A percentile compares a stretch with the other conserved stretches of the same genome.
phyloP scores from a whole-genome alignment of 1,284 basidiomycete species.

The Neotropicomus parvogracilis region DNA sequence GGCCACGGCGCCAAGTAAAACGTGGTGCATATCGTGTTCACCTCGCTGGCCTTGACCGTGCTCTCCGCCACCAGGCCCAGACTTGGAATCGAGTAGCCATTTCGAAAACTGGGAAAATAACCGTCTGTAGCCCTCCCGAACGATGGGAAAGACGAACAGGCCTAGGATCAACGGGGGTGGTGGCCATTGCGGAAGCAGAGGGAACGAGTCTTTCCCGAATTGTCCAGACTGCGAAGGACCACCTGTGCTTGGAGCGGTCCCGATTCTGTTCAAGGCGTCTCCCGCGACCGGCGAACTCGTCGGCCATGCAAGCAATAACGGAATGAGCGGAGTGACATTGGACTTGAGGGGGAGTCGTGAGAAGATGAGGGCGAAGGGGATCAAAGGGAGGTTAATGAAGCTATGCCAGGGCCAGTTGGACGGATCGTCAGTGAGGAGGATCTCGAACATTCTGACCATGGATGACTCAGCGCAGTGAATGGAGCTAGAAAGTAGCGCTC shows the following conservation, averaged over 20 bases:
- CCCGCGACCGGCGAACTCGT: slow-evolving; percentile 43
- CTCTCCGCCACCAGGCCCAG: slow-evolving; percentile 16
- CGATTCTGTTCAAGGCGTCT: neutral
- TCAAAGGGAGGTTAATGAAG: slow-evolving; percentile 64
- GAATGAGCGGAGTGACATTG: slow-evolving; percentile 46
- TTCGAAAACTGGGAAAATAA: slow-evolving; percentile 41
- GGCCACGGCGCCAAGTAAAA: slow-evolving; percentile 35
- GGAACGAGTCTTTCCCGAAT: slow-evolving; percentile 15
- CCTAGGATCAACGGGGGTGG: slow-evolving; percentile 57
- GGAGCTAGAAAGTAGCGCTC: slow-evolving; percentile 25
- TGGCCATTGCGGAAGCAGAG: slow-evolving; percentile 45
- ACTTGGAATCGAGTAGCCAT: slow-evolving; percentile 44
- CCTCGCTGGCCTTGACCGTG: slow-evolving; percentile 13
- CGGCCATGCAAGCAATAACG: slow-evolving; percentile 64
- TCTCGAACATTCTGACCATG: slow-evolving; percentile 49
- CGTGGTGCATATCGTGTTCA: slow-evolving; percentile 28
- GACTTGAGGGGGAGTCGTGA: slow-evolving; percentile 52
- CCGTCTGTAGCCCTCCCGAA: slow-evolving; percentile 46
- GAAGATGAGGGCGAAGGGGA: slow-evolving; percentile 54
- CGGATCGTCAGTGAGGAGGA: slow-evolving; percentile 61
- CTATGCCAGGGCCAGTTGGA: slow-evolving; percentile 68
- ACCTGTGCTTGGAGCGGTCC: neutral
- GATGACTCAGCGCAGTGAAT: neutral
- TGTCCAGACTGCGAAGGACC: neutral
- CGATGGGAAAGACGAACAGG: slow-evolving; percentile 49